These are phyloP conservation scores for Viola odorata DNA, from an alignment of 345 rosid species.

Conservation along the genomic window DNA sequence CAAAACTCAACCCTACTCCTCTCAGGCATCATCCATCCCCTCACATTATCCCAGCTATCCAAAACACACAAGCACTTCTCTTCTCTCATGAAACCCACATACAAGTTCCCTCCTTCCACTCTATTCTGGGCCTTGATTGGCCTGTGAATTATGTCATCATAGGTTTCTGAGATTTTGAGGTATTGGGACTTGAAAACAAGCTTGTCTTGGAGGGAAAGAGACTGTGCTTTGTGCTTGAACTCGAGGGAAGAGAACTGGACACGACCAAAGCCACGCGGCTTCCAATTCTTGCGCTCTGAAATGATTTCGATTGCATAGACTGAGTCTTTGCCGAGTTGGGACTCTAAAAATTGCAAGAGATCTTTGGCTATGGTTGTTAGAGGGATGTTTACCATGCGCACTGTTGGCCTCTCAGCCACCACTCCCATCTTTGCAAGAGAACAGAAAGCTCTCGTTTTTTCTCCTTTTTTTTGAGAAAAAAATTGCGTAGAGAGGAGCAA, in stretches of 20 bases:
- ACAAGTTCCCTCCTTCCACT: conserved; percentile 40
- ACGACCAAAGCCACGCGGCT: conserved; percentile 68
- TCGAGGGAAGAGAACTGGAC: conserved; percentile 71
- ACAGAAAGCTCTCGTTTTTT: too few relatives aligned
- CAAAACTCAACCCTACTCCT: conserved; percentile 65
- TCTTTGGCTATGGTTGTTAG: conserved; percentile 58
- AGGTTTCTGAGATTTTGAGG: conserved; percentile 50
- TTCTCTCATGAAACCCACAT: conserved; percentile 48
- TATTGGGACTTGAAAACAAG: conserved; percentile 48
- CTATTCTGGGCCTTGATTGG: conserved; percentile 41
- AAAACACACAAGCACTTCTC: conserved; percentile 48
- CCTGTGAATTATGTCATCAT: conserved; percentile 63
- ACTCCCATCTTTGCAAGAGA: conserved; percentile 1
- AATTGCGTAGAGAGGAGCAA: too few relatives aligned
- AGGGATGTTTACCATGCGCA: conserved; percentile 54
- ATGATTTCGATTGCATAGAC: conserved; percentile 71
- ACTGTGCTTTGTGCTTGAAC: conserved; percentile 34
- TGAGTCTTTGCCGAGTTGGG: conserved; percentile 54
- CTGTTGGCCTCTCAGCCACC: conserved; percentile 41
- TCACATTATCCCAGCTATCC: conserved; percentile 58
- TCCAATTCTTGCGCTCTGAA: conserved; percentile 65
- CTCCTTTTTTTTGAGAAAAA: too few relatives aligned
- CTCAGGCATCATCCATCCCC: conserved; percentile 84
- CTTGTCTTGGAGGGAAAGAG: conserved; percentile 35
- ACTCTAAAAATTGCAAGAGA: conserved; percentile 57